Conservation (phyloP, 129 eudicot genomes). For the Tagetes erecta region DNA sequence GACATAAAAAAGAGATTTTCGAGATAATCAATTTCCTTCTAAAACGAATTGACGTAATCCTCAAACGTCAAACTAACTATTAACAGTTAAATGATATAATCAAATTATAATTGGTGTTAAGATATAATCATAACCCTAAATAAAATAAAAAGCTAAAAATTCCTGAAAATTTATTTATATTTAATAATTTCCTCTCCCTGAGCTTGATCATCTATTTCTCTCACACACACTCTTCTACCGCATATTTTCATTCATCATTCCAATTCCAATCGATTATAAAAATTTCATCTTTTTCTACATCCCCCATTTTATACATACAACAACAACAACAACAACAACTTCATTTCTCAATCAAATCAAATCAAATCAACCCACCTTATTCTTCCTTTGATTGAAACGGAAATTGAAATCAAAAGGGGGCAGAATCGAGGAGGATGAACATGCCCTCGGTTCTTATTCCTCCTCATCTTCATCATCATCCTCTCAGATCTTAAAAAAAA, state of each 20-base stretch:
- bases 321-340: conserved; percentile 20
- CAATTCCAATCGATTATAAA: conserved; percentile 25
- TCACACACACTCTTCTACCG: conserved; percentile 29
- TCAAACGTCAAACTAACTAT: no score
- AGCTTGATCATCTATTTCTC: neutral
- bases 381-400: conserved; percentile 10
- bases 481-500: conserved; percentile 53
- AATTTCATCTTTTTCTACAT: conserved; percentile 33
- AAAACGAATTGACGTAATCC: no score
- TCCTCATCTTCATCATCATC: conserved; percentile 5
- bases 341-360: neutral
- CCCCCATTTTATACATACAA: conserved; percentile 15
- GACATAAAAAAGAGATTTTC: no score
- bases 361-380: no score
- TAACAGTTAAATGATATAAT: no score
- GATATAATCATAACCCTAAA: no score
- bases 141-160: no score
- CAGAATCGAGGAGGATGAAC: conserved; percentile 56
- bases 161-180: no score
- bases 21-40: no score
- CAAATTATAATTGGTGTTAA: no score
- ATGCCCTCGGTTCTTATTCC: conserved; percentile 56
- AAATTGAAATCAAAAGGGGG: conserved; percentile 31
- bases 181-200: neutral
- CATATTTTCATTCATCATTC: conserved; percentile 29